phyloP scores from a whole-genome alignment of 2,329 filamentous ascomycete species.

The Trichoderma afroharzianum region DNA sequence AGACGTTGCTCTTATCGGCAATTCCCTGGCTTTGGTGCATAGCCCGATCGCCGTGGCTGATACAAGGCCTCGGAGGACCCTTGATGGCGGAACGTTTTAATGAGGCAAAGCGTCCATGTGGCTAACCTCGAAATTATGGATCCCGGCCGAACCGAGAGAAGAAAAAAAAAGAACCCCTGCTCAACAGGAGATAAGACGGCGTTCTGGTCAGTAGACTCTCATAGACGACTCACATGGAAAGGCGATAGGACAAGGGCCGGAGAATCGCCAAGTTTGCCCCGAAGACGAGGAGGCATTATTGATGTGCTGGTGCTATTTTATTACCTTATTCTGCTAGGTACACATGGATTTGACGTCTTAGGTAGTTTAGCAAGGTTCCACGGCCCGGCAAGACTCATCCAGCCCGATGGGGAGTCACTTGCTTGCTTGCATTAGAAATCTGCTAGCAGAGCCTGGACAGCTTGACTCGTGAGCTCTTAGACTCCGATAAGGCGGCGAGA shows the following conservation, averaged over 20 bases:
- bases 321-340: neutral
- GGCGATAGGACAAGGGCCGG: neutral
- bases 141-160: conserved; percentile 1
- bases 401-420: conserved; percentile 10
- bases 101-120: conserved; percentile 6
- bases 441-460: neutral
- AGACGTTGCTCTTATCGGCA: neutral
- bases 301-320: neutral
- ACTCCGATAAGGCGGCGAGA: neutral
- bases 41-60: neutral
- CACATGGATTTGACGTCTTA: neutral
- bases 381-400: neutral
- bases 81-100: neutral
- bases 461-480: conserved; percentile 9
- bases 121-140: neutral
- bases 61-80: neutral
- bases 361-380: neutral
- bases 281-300: neutral
- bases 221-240: neutral
- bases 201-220: neutral
- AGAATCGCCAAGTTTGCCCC: neutral
- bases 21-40: neutral
- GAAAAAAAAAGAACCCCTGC: neutral
- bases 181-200: conserved; percentile 2
- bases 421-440: neutral